phyloP scores from a whole-genome alignment of 1,284 basidiomycete genomes.

The Ustilago loliicola region DNA sequence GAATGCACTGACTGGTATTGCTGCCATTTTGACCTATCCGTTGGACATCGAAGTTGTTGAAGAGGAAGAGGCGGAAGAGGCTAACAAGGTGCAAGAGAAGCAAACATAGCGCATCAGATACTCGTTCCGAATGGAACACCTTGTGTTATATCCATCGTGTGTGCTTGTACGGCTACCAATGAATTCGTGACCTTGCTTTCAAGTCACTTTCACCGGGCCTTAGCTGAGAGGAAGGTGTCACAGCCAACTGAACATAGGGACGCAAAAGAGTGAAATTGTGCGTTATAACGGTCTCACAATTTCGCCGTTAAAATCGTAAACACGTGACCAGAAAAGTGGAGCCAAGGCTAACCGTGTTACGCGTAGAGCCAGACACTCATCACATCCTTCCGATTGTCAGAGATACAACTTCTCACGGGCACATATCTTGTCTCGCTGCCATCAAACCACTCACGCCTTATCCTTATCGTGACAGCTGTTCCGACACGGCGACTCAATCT shows the following conservation, averaged over 20 bases:
- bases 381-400: background rate
- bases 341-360: conserved; percentile 20
- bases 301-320: background rate
- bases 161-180: no score
- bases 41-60: conserved; percentile 84
- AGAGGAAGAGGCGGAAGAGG: conserved; percentile 73
- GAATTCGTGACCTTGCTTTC: no score
- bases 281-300: conserved; percentile 26
- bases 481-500: background rate
- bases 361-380: conserved; percentile 11
- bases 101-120: conserved; percentile 5
- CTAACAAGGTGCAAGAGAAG: conserved; percentile 20
- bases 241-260: no score
- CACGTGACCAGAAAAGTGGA: conserved; percentile 16
- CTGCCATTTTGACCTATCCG: conserved; percentile 95
- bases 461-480: conserved; percentile 11
- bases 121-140: background rate
- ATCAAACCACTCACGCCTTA: conserved; percentile 11
- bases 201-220: no score
- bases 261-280: no score
- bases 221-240: no score
- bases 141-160: background rate
- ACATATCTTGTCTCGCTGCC: background rate
- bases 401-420: background rate
- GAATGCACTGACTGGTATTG: conserved; percentile 93